These are phyloP conservation scores for Colletotrichum filicis DNA, from an alignment of 2,329 filamentous ascomycete genomes.

Conservation along the genomic window DNA sequence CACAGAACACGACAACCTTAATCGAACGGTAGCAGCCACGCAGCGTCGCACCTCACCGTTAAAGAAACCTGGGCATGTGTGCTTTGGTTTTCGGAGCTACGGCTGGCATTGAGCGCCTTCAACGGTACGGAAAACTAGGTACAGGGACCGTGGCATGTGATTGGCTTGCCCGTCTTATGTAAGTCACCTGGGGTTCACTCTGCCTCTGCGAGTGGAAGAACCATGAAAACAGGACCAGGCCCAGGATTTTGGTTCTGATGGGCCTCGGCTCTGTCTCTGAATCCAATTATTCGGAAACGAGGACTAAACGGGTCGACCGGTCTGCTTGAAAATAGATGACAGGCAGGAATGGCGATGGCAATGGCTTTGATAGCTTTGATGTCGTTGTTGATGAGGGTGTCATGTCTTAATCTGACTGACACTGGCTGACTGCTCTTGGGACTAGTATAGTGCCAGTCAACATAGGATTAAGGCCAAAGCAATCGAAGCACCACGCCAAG, in stretches of 20 bases:
- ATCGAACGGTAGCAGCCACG: neutral
- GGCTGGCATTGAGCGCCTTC: neutral
- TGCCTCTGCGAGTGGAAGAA: neutral
- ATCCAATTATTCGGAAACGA: constrained; percentile 15
- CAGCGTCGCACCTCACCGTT: neutral
- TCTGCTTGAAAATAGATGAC: neutral
- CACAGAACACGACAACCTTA: neutral
- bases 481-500: neutral
- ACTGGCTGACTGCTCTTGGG: neutral
- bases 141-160: neutral
- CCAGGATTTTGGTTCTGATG: constrained; percentile 2
- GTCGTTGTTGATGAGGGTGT: neutral
- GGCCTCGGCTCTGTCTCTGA: neutral
- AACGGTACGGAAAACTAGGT: constrained; percentile 1
- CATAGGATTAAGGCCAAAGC: neutral
- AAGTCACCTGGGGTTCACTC: constrained; percentile 10
- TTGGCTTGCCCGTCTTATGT: neutral
- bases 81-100: neutral
- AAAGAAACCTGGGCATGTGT: constrained; percentile 13
- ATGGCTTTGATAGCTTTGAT: neutral
- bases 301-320: neutral
- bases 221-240: neutral
- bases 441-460: neutral
- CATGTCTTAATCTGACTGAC: neutral
- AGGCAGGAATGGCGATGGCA: neutral